Percentiles rank a stretch among this genome's conserved stretches.
Conservation (phyloP, 176 grass and related monocot genomes). For the Bromus sterilis region DNA sequence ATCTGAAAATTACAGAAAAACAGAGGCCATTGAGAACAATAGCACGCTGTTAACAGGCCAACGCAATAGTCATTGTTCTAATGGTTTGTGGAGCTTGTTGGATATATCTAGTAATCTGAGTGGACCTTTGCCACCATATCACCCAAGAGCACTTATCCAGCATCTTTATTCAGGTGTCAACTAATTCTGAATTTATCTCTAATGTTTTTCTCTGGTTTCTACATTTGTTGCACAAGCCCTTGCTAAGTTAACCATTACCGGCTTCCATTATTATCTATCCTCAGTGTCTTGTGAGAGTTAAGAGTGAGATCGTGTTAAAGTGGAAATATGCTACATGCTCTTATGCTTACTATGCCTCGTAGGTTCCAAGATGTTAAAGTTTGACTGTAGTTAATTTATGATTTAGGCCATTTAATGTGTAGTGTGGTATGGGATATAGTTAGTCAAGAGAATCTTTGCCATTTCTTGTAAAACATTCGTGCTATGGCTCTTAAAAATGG, state of each 20-base stretch:
- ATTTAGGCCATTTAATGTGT: neutral
- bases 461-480: neutral
- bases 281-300: neutral
- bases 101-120: conserved; percentile 59
- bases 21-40: conserved; percentile 22
- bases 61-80: conserved; percentile 23
- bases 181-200: neutral
- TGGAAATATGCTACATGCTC: conserved; percentile 7
- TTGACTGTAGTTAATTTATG: neutral
- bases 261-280: neutral
- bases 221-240: neutral
- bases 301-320: neutral
- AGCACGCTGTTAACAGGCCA: conserved; percentile 1
- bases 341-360: neutral
- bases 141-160: conserved; percentile 68
- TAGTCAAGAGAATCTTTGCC: conserved; percentile 5
- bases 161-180: conserved; percentile 86
- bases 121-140: conserved; percentile 56
- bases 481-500: neutral
- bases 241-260: neutral
- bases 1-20: conserved; percentile 27
- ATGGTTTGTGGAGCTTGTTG: conserved; percentile 51
- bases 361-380: neutral
- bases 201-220: neutral
- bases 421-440: neutral